A percentile compares a stretch with the other conserved stretches of the same genome.
phyloP scores from a whole-genome alignment of 2,329 filamentous ascomycete species.

The Trichoderma semiorbis region DNA sequence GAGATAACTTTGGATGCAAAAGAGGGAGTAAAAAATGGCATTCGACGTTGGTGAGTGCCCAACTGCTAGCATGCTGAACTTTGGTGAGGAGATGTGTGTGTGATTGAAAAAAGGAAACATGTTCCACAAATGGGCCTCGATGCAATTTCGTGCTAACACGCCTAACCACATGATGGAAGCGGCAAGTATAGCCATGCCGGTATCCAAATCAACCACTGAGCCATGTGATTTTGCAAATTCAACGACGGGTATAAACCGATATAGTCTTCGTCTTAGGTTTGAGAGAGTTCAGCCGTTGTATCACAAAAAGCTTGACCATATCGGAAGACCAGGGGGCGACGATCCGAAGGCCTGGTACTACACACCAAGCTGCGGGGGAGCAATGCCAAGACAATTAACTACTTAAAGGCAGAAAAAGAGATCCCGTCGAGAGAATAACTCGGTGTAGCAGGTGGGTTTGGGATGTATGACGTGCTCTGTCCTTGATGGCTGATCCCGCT shows the following conservation, averaged over 20 bases:
- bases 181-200: neutral
- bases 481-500: neutral
- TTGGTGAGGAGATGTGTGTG: neutral
- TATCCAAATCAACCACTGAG: neutral
- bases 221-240: neutral
- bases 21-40: neutral
- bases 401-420: neutral
- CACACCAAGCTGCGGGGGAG: neutral
- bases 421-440: neutral
- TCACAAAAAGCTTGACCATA: neutral
- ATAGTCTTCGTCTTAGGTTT: neutral
- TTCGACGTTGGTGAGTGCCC: neutral
- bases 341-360: slow-evolving; percentile 8
- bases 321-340: slow-evolving; percentile 1
- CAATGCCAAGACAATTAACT: neutral
- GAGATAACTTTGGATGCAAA: neutral
- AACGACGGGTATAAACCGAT: neutral
- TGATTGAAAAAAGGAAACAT: neutral
- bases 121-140: neutral
- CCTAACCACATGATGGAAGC: neutral
- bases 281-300: neutral
- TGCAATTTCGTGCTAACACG: neutral
- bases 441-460: neutral
- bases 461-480: slow-evolving; percentile 11
- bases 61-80: neutral